Conservation (phyloP, 257 asterid genomes). For the Dorcoceras hygrometricum region DNA sequence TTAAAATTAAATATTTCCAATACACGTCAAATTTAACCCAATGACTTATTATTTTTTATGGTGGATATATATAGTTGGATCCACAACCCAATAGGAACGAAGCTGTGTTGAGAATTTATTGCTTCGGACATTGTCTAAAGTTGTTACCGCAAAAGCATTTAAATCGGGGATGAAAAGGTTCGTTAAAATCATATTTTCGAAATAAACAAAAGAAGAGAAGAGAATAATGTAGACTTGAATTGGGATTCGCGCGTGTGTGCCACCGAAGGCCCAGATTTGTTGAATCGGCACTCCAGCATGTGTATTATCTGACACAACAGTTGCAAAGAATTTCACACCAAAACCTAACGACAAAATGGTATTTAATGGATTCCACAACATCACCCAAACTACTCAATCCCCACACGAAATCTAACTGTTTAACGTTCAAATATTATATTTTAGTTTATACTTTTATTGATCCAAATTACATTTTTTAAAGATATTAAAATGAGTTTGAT, state of each 20-base stretch:
- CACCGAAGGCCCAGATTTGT: background rate
- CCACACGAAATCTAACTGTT: constrained; percentile 16
- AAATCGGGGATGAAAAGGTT: too few relatives aligned
- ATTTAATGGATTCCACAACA: constrained; percentile 4
- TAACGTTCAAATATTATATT: too few relatives aligned
- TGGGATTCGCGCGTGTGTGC: background rate
- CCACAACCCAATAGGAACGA: background rate
- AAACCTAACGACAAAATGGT: constrained; percentile 17
- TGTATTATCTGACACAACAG: background rate
- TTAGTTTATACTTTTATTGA: too few relatives aligned
- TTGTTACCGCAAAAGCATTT: background rate
- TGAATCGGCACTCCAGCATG: background rate
- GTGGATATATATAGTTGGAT: background rate
- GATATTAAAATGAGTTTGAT: too few relatives aligned
- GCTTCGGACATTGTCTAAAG: background rate
- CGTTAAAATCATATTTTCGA: background rate
- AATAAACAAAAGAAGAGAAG: background rate
- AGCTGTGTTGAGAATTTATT: background rate
- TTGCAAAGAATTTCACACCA: constrained; percentile 1
- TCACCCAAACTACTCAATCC: constrained; percentile 4
- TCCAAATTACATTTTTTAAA: too few relatives aligned
- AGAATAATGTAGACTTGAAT: background rate
- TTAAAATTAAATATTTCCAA: too few relatives aligned
- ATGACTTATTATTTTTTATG: too few relatives aligned
- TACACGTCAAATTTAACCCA: too few relatives aligned